These are phyloP conservation scores for Xanthoceras sorbifolium DNA, from an alignment of 345 rosid species.

Conservation along the genomic window DNA sequence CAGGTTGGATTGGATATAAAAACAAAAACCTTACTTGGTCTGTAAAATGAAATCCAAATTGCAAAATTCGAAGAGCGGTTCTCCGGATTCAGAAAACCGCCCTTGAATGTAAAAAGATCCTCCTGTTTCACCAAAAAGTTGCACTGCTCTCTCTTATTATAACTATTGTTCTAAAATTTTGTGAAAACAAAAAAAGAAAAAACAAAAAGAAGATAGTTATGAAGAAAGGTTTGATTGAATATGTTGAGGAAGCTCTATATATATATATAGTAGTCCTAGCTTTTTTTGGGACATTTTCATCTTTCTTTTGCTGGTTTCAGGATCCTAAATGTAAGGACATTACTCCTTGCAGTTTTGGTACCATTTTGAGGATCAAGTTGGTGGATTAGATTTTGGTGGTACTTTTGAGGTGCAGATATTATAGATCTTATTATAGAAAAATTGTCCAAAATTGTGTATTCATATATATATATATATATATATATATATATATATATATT, in stretches of 20 bases:
- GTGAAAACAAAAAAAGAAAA: not conserved
- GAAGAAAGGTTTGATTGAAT: not conserved
- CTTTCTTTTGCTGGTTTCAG: not conserved
- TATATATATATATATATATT: no score
- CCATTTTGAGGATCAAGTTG: no score
- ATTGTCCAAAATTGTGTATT: no score
- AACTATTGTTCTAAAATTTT: not conserved
- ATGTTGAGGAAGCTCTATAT: not conserved
- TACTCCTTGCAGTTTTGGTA: no score
- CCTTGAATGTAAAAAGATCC: constrained; percentile 1
- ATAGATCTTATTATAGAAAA: no score
- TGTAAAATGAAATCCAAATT: not conserved
- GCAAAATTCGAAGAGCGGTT: constrained; percentile 34
- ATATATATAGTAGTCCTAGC: not conserved
- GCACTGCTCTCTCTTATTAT: not conserved
- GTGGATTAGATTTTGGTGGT: no score
- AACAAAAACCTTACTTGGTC: not conserved
- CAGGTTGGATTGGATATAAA: not conserved
- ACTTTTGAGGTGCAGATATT: no score
- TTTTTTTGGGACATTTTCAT: not conserved
- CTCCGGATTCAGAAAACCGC: constrained; percentile 40
- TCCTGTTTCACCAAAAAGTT: not conserved
- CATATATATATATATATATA: no score
- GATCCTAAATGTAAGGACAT: not conserved
- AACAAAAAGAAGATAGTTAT: not conserved